Evolutionary conservation across 139 green algal genomes (phyloP).

Genomic region (Spirogloea muscicola): DNA sequence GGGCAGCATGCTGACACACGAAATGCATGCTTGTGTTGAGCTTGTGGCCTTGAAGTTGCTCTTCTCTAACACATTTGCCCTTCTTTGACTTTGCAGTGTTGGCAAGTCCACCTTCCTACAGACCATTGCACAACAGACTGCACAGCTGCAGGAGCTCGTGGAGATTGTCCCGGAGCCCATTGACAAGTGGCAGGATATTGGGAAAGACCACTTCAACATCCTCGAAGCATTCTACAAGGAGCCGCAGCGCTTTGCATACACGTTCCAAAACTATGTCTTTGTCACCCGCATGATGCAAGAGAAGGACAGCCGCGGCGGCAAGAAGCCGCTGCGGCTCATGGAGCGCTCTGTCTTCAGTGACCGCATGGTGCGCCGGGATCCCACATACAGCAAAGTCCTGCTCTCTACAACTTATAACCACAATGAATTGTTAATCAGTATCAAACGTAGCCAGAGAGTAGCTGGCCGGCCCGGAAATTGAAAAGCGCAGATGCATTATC

Average conservation of each 20-base stretch:
- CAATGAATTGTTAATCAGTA: too few relatives aligned
- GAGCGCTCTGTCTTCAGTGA: slow-evolving; percentile 95
- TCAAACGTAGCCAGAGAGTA: too few relatives aligned
- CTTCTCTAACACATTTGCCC: too few relatives aligned
- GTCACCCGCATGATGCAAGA: slow-evolving; percentile 74
- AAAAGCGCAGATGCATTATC: too few relatives aligned
- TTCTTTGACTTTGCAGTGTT: too few relatives aligned
- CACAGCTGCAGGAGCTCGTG: slow-evolving; percentile 54
- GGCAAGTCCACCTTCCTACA: slow-evolving; percentile 92
- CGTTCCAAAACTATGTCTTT: slow-evolving; percentile 98
- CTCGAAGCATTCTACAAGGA: slow-evolving; percentile 89
- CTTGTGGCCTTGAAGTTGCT: too few relatives aligned
- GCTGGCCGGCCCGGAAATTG: too few relatives aligned
- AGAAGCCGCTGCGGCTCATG: slow-evolving; percentile 70
- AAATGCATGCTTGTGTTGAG: too few relatives aligned
- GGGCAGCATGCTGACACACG: too few relatives aligned
- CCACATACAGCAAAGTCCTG: too few relatives aligned
- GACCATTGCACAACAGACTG: slow-evolving; percentile 48
- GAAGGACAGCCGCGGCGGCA: slow-evolving; percentile 46
- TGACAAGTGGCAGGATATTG: slow-evolving; percentile 81
- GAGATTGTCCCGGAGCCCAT: slow-evolving; percentile 92
- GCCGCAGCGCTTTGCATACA: slow-evolving; percentile 83
- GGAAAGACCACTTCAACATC: slow-evolving; percentile 66
- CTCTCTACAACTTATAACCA: too few relatives aligned
- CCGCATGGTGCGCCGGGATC: slow-evolving; percentile 66